These are phyloP conservation scores for Hyphopichia khmerensis DNA, from an alignment of 1,139 yeast genomes.

Conservation along the genomic window DNA sequence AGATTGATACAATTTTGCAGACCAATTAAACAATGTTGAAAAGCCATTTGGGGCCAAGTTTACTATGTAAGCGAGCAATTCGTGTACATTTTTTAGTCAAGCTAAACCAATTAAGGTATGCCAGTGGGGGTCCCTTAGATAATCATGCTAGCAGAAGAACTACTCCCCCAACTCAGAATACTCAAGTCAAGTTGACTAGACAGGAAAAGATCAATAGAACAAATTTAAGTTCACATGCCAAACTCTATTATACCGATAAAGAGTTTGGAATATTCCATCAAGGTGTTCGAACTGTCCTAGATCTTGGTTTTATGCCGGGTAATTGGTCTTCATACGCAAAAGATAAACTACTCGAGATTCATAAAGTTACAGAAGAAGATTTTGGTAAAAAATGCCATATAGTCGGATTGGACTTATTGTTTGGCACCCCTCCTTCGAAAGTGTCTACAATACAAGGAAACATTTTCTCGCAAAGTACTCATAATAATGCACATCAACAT, in stretches of 20 bases:
- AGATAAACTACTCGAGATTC: conserved; percentile 25
- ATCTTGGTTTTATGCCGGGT: conserved; percentile 88
- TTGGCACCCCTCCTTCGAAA: conserved; percentile 77
- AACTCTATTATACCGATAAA: conserved; percentile 28
- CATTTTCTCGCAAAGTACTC: conserved; percentile 67
- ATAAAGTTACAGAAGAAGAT: conserved; percentile 40
- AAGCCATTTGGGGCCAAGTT: neutral
- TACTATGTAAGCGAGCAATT: too few relatives aligned
- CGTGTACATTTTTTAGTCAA: neutral
- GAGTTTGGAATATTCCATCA: conserved; percentile 26
- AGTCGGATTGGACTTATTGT: conserved; percentile 82
- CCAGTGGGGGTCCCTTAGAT: neutral
- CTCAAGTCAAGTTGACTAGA: conserved; percentile 13
- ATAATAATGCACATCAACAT: conserved; percentile 54
- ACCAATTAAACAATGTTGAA: neutral
- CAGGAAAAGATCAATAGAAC: conserved; percentile 24
- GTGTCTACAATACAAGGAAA: conserved; percentile 85
- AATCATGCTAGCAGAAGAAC: neutral
- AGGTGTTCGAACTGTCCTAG: conserved; percentile 30
- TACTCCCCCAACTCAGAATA: neutral
- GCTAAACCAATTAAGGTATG: neutral
- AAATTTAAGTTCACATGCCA: conserved; percentile 24
- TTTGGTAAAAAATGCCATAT: conserved; percentile 62
- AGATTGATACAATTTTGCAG: too few relatives aligned
- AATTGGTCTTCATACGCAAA: conserved; percentile 87